These are phyloP conservation scores for Rubia yunnanensis DNA, from an alignment of 257 asterid species.

Conservation along the genomic window DNA sequence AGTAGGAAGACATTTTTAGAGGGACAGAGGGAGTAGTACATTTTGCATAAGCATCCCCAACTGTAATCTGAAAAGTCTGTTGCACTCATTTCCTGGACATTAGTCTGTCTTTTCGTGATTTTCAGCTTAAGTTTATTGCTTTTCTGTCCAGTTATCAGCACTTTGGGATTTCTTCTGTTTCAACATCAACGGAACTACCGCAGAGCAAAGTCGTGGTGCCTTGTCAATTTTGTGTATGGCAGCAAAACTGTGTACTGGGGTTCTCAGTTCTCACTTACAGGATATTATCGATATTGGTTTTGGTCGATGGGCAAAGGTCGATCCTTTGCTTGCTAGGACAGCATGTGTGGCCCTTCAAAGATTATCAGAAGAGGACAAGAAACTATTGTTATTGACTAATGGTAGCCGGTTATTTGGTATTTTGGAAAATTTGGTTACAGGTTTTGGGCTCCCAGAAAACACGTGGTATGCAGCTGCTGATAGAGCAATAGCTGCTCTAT, in stretches of 20 bases:
- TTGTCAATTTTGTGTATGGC: constrained; percentile 91
- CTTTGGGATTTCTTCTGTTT: constrained; percentile 97
- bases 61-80: background rate
- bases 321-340: constrained; percentile 88
- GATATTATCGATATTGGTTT: constrained; percentile 93
- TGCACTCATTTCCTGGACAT: background rate
- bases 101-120: background rate
- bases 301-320: constrained; percentile 97
- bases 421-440: constrained; percentile 58
- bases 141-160: constrained; percentile 65
- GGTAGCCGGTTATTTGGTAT: constrained; percentile 69
- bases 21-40: no score
- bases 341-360: constrained; percentile 85
- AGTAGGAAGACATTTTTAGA: no score
- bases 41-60: background rate
- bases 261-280: constrained; percentile 85
- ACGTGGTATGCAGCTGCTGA: constrained; percentile 94
- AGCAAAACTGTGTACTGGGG: constrained; percentile 59
- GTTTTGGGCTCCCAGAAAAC: constrained; percentile 62
- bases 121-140: background rate
- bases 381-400: constrained; percentile 49
- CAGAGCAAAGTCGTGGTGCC: constrained; percentile 95
- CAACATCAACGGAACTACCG: constrained; percentile 82
- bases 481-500: constrained; percentile 71
- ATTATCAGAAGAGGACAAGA: constrained; percentile 83